Conservation (phyloP, 1,139 yeast genomes). For the Yamadazyma jaroonii region DNA sequence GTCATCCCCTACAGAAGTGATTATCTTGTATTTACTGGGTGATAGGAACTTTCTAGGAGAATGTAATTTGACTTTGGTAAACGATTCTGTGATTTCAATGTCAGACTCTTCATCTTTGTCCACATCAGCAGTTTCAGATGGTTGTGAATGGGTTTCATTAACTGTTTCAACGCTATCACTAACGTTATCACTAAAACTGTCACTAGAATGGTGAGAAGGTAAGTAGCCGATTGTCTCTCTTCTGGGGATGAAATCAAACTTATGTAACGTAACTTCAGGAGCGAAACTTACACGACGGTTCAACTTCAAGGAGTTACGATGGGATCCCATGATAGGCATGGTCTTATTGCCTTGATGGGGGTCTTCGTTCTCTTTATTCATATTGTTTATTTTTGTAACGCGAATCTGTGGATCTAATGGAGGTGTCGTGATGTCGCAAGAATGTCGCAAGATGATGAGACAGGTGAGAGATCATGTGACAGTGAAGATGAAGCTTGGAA, state of each 20-base stretch:
- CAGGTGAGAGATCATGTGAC: too few species aligned
- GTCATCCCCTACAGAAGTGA: constrained; percentile 1
- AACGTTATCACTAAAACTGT: not conserved
- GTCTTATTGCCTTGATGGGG: constrained; percentile 10
- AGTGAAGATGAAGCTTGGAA: too few species aligned
- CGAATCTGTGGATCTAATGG: not conserved
- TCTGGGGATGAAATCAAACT: constrained; percentile 49
- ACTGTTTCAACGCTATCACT: not conserved
- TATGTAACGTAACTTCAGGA: constrained; percentile 72
- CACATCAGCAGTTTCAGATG: not conserved
- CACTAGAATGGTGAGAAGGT: constrained; percentile 1
- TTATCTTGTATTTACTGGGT: constrained; percentile 2
- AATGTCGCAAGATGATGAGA: too few species aligned
- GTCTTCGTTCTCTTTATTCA: constrained; percentile 16
- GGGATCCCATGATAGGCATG: constrained; percentile 6
- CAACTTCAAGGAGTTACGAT: constrained; percentile 3
- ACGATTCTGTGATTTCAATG: constrained; percentile 14
- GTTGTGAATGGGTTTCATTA: not conserved
- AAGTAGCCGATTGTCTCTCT: constrained; percentile 16
- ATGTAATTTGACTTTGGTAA: constrained; percentile 6
- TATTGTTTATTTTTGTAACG: not conserved
- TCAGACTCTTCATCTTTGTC: constrained; percentile 18
- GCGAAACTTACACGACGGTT: constrained; percentile 67
- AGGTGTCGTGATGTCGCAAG: not conserved
- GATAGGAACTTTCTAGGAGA: constrained; percentile 5